Conservation (phyloP, 1,139 yeast species). For the Kodamaea sp. region DNA sequence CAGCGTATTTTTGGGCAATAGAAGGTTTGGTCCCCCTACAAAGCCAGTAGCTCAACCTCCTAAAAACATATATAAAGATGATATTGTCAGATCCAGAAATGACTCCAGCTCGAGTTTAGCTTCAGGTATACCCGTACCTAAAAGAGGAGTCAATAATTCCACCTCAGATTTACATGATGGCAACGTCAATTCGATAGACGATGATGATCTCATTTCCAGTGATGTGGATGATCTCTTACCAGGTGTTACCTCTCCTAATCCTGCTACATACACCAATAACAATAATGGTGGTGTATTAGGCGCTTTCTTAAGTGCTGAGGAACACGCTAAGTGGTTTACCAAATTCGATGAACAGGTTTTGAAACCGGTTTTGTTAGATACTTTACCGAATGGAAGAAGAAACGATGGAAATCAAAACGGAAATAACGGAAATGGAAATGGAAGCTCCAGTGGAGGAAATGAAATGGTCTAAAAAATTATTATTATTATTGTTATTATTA, state of each 20-base stretch:
- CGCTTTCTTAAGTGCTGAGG: slow-evolving; percentile 60
- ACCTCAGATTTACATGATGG: slow-evolving; percentile 9
- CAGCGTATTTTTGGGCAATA: slow-evolving; percentile 28
- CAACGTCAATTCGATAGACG: slow-evolving; percentile 21
- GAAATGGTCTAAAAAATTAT: no score
- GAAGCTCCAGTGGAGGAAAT: not conserved
- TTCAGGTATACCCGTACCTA: slow-evolving; percentile 12
- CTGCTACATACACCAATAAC: no score
- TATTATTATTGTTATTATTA: no score
- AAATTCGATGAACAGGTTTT: slow-evolving; percentile 93
- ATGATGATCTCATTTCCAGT: slow-evolving; percentile 35
- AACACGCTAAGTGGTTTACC: slow-evolving; percentile 88
- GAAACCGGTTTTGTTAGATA: slow-evolving; percentile 89
- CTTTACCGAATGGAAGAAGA: slow-evolving; percentile 25
- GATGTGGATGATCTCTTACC: slow-evolving; percentile 44
- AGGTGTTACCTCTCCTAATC: slow-evolving; percentile 9
- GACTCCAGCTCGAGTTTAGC: slow-evolving; percentile 30
- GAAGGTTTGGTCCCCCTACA: slow-evolving; percentile 27
- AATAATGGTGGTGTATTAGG: slow-evolving; percentile 36
- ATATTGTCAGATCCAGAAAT: slow-evolving; percentile 25
- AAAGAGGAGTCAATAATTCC: slow-evolving; percentile 7
- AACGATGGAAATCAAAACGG: slow-evolving; percentile 6
- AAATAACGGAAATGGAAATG: no score
- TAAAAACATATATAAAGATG: slow-evolving; percentile 15
- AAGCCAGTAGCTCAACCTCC: slow-evolving; percentile 11